Evolutionary conservation across 2,329 filamentous ascomycete species (phyloP).

Genomic region (Colletotrichum navitas): DNA sequence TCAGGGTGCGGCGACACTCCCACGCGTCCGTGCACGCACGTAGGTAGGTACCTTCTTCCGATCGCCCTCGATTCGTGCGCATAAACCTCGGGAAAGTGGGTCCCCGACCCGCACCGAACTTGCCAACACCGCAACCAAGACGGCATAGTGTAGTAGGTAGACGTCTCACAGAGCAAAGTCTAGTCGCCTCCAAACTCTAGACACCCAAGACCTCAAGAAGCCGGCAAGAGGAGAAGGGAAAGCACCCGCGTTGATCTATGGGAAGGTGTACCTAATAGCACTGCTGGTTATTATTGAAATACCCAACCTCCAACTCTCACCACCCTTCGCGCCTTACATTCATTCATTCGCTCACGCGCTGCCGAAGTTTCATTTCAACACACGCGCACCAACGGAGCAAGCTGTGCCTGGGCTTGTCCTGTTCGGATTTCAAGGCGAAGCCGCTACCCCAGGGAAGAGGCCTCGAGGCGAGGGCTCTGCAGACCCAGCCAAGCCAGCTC

Average conservation of each 20-base stretch:
- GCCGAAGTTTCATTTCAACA: constrained; percentile 18
- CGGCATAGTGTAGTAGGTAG: background rate
- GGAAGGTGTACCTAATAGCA: background rate
- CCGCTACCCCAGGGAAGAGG: constrained; percentile 1
- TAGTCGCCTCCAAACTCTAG: background rate
- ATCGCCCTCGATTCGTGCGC: constrained; percentile 38
- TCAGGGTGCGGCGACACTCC: constrained; percentile 1
- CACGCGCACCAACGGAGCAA: constrained; percentile 34
- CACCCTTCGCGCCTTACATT: background rate
- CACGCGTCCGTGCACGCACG: background rate
- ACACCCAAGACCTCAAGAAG: background rate
- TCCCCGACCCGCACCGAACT: constrained; percentile 35
- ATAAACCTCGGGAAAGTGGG: constrained; percentile 38
- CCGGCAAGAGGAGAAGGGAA: background rate
- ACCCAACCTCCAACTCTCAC: background rate
- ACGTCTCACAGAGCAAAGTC: background rate
- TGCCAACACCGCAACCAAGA: constrained; percentile 19
- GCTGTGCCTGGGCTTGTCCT: background rate
- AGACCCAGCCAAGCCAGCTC: constrained; percentile 3
- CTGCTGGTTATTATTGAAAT: background rate
- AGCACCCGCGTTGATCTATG: background rate
- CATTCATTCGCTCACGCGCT: constrained; percentile 1
- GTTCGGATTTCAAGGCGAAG: constrained; percentile 19
- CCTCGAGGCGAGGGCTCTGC: constrained; percentile 21
- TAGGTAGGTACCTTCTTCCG: constrained; percentile 9